Evolutionary conservation across 2,329 filamentous ascomycete species (phyloP).

Genomic region (Colletotrichum sansevieriae): DNA sequence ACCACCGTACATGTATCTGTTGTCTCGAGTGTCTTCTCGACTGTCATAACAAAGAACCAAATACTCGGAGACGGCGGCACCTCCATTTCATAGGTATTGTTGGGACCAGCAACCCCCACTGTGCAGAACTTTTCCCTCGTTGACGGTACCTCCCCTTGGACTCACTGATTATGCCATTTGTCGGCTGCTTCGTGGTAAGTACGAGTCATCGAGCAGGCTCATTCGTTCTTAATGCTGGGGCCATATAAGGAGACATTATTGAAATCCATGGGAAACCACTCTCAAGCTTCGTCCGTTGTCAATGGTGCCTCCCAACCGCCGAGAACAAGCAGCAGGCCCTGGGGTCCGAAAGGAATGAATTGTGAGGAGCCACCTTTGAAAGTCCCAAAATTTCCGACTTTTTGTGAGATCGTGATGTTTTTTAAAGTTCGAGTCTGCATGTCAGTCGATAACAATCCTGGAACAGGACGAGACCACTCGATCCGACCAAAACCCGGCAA

Average conservation of each 20-base stretch:
- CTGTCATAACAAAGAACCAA: too few species aligned
- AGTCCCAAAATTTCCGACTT: constrained; percentile 45
- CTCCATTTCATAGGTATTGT: constrained; percentile 54
- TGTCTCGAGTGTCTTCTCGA: too few species aligned
- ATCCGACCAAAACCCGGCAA: constrained; percentile 45
- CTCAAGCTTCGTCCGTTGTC: constrained; percentile 42
- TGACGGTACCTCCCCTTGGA: constrained; percentile 49
- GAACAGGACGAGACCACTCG: constrained; percentile 41
- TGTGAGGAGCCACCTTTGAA: constrained; percentile 49
- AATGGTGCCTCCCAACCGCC: constrained; percentile 48
- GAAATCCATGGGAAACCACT: constrained; percentile 45
- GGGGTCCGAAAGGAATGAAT: constrained; percentile 50
- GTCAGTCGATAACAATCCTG: constrained; percentile 50
- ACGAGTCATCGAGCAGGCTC: neutral
- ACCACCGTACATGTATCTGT: constrained; percentile 55
- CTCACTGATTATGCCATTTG: constrained; percentile 51
- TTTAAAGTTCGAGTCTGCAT: constrained; percentile 49
- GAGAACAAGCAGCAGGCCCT: constrained; percentile 51
- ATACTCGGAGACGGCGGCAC: constrained; percentile 19
- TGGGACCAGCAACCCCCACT: constrained; percentile 50
- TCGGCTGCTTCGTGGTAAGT: constrained; percentile 11
- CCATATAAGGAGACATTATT: constrained; percentile 50
- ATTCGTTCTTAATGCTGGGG: constrained; percentile 42
- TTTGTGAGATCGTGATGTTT: constrained; percentile 46
- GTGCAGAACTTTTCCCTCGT: constrained; percentile 50